phyloP scores from a whole-genome alignment of 768 basidiomycete genomes.

The Termitomyces sp. region DNA sequence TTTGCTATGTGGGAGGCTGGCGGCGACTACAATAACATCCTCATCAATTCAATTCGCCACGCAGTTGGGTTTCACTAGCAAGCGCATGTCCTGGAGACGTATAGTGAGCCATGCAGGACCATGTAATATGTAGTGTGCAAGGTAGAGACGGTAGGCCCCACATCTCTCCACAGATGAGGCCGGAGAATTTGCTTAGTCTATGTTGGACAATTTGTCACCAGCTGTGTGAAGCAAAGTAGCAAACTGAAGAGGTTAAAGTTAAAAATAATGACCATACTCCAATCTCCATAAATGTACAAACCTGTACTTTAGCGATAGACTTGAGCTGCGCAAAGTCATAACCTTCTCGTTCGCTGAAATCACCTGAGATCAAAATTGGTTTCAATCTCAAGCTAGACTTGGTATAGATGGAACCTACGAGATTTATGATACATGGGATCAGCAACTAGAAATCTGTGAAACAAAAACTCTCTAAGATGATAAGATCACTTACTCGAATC shows the following conservation, averaged over 20 bases:
- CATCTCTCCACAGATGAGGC: neutral
- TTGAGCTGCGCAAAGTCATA: conserved; percentile 81
- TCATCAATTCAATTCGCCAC: conserved; percentile 37
- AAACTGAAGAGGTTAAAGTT: conserved; percentile 36
- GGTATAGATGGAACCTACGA: conserved; percentile 32
- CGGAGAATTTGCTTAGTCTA: neutral
- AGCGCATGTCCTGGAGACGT: neutral
- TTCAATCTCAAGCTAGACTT: neutral
- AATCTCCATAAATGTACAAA: conserved; percentile 21
- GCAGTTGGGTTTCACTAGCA: conserved; percentile 17
- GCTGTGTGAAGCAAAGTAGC: conserved; percentile 67
- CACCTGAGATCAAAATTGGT: conserved; percentile 36
- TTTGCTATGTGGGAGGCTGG: conserved; percentile 73
- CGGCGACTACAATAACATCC: conserved; percentile 49
- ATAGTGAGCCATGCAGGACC: neutral
- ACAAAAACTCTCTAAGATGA: neutral
- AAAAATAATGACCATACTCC: neutral
- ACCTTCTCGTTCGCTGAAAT: conserved; percentile 71
- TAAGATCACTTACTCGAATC: conserved; percentile 52
- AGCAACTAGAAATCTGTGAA: conserved; percentile 43
- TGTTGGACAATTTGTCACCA: conserved; percentile 39
- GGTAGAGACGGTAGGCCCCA: neutral
- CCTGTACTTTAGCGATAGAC: conserved; percentile 86
- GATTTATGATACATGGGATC: conserved; percentile 91
- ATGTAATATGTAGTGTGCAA: neutral